Evolutionary conservation across 1,284 basidiomycete genomes (phyloP).

Genomic region (Boletellus sp.): DNA sequence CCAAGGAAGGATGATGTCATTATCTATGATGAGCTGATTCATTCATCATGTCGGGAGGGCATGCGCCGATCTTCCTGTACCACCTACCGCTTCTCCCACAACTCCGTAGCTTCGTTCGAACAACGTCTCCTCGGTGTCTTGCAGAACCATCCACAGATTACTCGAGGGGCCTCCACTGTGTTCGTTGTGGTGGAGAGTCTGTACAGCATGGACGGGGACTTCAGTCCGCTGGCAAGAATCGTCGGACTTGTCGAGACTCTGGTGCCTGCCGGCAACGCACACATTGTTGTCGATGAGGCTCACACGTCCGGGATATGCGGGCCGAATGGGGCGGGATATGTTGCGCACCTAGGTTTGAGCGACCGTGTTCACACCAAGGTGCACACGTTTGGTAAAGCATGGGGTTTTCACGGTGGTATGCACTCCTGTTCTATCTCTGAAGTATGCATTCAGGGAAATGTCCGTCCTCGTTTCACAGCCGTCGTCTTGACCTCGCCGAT

Average conservation of each 20-base stretch:
- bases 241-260: constrained; percentile 33
- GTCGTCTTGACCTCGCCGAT: constrained; percentile 47
- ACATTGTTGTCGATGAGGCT: constrained; percentile 52
- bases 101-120: constrained; percentile 34
- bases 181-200: constrained; percentile 55
- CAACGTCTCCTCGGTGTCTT: constrained; percentile 30
- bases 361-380: constrained; percentile 42
- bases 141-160: constrained; percentile 17
- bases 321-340: constrained; percentile 45
- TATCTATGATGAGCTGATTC: constrained; percentile 57
- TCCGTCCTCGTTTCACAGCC: constrained; percentile 32
- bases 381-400: constrained; percentile 53
- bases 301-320: constrained; percentile 47
- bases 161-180: constrained; percentile 34
- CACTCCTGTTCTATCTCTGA: constrained; percentile 21
- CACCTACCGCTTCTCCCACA: constrained; percentile 45
- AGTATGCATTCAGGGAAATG: neutral
- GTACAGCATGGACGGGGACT: constrained; percentile 66
- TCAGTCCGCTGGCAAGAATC: constrained; percentile 49
- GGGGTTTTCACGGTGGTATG: constrained; percentile 72
- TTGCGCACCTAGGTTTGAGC: constrained; percentile 34
- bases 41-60: constrained; percentile 58
- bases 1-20: constrained; percentile 51
- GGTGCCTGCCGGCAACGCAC: constrained; percentile 33
- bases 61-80: constrained; percentile 39